Evolutionary conservation across 2,329 filamentous ascomycete genomes (phyloP).

Genomic region (Acrocalymma vagum): DNA sequence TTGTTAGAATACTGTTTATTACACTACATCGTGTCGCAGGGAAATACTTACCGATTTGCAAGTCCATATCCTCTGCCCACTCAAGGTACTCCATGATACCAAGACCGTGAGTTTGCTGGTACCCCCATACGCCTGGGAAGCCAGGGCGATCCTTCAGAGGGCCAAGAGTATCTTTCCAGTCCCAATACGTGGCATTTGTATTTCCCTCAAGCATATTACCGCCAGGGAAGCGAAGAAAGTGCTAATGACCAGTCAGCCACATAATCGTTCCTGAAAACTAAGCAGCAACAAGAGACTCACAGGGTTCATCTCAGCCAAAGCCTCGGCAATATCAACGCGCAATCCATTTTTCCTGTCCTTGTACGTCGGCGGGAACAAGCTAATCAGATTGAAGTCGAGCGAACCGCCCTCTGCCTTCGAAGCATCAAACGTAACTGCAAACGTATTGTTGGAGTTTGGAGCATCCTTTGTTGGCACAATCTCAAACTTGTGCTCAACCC

Average conservation of each 20-base stretch:
- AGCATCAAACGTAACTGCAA: constrained; percentile 60
- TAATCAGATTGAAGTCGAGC: constrained; percentile 59
- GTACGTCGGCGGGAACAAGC: constrained; percentile 64
- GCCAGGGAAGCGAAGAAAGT: constrained; percentile 61
- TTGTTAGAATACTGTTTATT: constrained; percentile 29
- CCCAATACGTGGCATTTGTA: constrained; percentile 33
- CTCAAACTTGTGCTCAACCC: constrained; percentile 53
- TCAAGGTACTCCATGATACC: constrained; percentile 59
- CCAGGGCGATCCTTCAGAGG: constrained; percentile 58
- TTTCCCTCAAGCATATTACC: constrained; percentile 57
- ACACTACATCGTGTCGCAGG: constrained; percentile 3
- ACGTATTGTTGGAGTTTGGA: constrained; percentile 60
- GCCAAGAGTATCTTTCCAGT: constrained; percentile 61
- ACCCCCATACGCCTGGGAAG: constrained; percentile 55
- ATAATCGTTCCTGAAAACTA: too few relatives aligned
- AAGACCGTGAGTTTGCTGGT: constrained; percentile 55
- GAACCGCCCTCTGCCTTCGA: constrained; percentile 34
- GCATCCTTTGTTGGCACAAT: constrained; percentile 45
- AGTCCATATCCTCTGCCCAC: constrained; percentile 56
- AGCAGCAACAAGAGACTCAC: constrained; percentile 18
- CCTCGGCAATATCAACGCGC: constrained; percentile 59
- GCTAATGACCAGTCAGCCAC: constrained; percentile 20
- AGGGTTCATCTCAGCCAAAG: constrained; percentile 52
- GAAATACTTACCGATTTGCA: constrained; percentile 43
- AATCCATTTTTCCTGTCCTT: constrained; percentile 62